Evolutionary conservation across 805 yeast species (phyloP), one percentile per base, ranked within the genome.

Genomic region (Candida verbasci): DNA sequence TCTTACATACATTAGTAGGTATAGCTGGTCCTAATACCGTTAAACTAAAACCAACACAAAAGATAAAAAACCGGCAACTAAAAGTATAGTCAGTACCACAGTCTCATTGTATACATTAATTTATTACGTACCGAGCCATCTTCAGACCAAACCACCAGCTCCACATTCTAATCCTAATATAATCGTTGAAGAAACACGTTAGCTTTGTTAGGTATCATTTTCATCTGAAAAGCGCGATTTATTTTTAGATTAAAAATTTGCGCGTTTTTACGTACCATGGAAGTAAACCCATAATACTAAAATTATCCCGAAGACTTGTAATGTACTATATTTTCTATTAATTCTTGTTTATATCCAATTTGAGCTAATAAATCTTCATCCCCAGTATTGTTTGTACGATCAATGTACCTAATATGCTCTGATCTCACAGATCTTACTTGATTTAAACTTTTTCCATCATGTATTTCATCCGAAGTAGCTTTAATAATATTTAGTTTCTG

Each of bases 1-100:
- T n/a, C n/a, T n/a, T n/a, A n/a, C n/a, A n/a, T n/a, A n/a, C n/a
- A 17, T 81, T 73, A 1, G 87, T 81, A 22, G 89, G 87, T 42
- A 78, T 70, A 2, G 85, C 74, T 28, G 79, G 70, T 1, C 81
- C 84, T 41, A 79, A 53, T 47, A 78, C 82, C 8, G 82, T 66
- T 77, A 82, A 72, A 15, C 80, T 64, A 6, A 72, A 43, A 16
- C 85, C 86, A 11, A 77, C 70, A 9, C 67, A 50, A 38, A 78
- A 48, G 40, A 81, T 77, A 47, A 78, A 74, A 12, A 63, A 3
- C 76, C 66, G 20, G 83, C 70, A 11, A 76, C 49, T 31, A 77
- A 55, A n/a, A n/a, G n/a, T n/a, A n/a, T n/a, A n/a, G n/a, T n/a
- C n/a, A n/a, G n/a, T n/a, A n/a, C n/a, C n/a, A n/a, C n/a, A n/a